Evolutionary conservation across 2,329 filamentous ascomycete species (phyloP).

Genomic region (Fusarium phyllophilum): DNA sequence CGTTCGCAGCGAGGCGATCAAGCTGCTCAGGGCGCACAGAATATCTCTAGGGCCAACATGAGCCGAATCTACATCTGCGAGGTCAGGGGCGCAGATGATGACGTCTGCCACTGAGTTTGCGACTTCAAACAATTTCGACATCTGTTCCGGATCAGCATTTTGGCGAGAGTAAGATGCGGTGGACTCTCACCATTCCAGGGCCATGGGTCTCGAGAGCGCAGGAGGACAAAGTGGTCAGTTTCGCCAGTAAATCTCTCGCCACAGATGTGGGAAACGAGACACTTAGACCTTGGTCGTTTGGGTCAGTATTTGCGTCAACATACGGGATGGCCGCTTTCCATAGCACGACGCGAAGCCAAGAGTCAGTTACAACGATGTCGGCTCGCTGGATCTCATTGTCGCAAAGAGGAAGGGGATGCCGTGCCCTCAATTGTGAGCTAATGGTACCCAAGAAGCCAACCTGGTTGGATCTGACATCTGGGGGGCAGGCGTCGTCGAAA

Average conservation of each 20-base stretch:
- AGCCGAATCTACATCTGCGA: slow-evolving; percentile 6
- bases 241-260: slow-evolving; percentile 15
- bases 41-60: slow-evolving; percentile 16
- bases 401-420: background rate
- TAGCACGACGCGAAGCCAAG: slow-evolving; percentile 19
- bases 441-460: slow-evolving; percentile 10
- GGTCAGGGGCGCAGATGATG: slow-evolving; percentile 24
- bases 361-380: slow-evolving; percentile 20
- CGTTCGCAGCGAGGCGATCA: slow-evolving; percentile 12
- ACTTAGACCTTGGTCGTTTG: slow-evolving; percentile 10
- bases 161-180: too few species aligned
- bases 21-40: slow-evolving; percentile 9
- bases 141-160: background rate
- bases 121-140: slow-evolving; percentile 26
- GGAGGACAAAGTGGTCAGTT: slow-evolving; percentile 12
- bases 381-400: slow-evolving; percentile 20
- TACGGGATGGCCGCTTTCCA: slow-evolving; percentile 25
- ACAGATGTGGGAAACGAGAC: slow-evolving; percentile 21
- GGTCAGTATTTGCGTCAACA: slow-evolving; percentile 13
- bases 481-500: slow-evolving; percentile 20
- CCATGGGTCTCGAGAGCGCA: slow-evolving; percentile 21
- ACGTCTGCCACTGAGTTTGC: slow-evolving; percentile 24
- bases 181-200: slow-evolving; percentile 6
- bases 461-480: slow-evolving; percentile 4
- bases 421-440: slow-evolving; percentile 3